Conservation (phyloP, 225 moss, liverwort and hornwort genomes). For the Physcomitrium patens region DNA sequence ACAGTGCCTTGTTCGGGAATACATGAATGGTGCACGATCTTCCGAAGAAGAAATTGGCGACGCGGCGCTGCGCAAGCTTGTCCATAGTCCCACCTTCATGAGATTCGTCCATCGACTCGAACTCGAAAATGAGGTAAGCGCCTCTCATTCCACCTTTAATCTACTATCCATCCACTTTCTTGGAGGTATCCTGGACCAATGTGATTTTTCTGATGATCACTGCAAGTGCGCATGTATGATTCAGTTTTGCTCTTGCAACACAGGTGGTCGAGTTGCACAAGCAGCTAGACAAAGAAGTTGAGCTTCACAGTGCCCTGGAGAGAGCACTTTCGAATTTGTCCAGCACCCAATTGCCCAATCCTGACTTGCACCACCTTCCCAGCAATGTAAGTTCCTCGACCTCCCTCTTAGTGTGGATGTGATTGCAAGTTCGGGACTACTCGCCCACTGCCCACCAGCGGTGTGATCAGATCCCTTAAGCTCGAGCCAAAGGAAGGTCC, state of each 20-base stretch:
- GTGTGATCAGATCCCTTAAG: no score
- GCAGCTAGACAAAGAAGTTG: slow-evolving; percentile 66
- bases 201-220: no score
- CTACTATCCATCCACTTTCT: no score
- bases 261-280: slow-evolving; percentile 61
- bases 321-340: slow-evolving; percentile 43
- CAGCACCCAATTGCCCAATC: slow-evolving; percentile 35
- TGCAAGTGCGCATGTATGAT: no score
- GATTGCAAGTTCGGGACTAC: no score
- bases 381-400: slow-evolving; percentile 16
- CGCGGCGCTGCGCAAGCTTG: slow-evolving; percentile 32
- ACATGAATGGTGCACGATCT: slow-evolving; percentile 34
- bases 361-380: slow-evolving; percentile 53
- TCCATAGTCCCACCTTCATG: slow-evolving; percentile 43
- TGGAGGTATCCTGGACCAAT: no score
- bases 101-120: slow-evolving; percentile 46
- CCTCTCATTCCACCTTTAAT: no score
- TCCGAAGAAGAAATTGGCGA: slow-evolving; percentile 37
- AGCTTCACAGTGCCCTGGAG: slow-evolving; percentile 57
- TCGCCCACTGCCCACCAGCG: no score
- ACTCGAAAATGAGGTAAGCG: slow-evolving; percentile 48
- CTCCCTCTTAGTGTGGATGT: no score
- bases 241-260: no score
- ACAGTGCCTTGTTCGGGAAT: slow-evolving; percentile 39
- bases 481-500: no score